Evolutionary conservation across 805 yeast genomes (phyloP).

Genomic region (Wickerhamomyces bisporus): DNA sequence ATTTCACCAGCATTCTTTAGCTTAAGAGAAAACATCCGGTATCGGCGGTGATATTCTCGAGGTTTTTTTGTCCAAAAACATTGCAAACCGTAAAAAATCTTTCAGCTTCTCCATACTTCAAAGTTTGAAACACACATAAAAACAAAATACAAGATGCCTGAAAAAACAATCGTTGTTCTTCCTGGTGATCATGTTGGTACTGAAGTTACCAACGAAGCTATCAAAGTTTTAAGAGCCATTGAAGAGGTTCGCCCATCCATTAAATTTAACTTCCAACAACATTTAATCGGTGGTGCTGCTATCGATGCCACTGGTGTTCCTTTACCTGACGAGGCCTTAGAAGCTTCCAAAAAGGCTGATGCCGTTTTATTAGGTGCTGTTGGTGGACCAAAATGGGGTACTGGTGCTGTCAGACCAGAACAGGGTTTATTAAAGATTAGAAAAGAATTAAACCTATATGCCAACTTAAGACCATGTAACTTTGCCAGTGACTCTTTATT

Average conservation of each 20-base stretch:
- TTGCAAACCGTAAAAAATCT: too few relatives aligned
- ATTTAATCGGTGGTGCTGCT: constrained; percentile 96
- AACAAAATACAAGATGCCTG: not conserved
- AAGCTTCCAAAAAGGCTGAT: constrained; percentile 79
- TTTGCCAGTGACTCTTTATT: constrained; percentile 82
- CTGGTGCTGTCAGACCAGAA: constrained; percentile 94
- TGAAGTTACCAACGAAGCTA: constrained; percentile 85
- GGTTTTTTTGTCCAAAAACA: too few relatives aligned
- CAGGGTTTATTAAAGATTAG: constrained; percentile 93
- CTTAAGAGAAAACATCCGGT: too few relatives aligned
- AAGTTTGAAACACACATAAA: too few relatives aligned
- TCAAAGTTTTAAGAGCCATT: constrained; percentile 83
- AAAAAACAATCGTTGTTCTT: constrained; percentile 74
- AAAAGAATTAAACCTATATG: constrained; percentile 90
- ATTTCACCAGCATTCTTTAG: too few relatives aligned
- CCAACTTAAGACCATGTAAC: constrained; percentile 95
- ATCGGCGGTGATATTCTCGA: too few relatives aligned
- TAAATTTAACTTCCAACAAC: constrained; percentile 72
- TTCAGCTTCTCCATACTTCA: too few relatives aligned
- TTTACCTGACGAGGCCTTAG: constrained; percentile 77
- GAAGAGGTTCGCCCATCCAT: constrained; percentile 48
- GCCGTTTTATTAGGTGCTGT: constrained; percentile 98
- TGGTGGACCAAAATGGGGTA: constrained; percentile 99
- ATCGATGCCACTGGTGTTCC: constrained; percentile 96
- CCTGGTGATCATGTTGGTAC: constrained; percentile 98